Evolutionary conservation across 768 basidiomycete genomes (phyloP), one percentile per base, ranked within the genome.

Genomic region (Chiua virens): DNA sequence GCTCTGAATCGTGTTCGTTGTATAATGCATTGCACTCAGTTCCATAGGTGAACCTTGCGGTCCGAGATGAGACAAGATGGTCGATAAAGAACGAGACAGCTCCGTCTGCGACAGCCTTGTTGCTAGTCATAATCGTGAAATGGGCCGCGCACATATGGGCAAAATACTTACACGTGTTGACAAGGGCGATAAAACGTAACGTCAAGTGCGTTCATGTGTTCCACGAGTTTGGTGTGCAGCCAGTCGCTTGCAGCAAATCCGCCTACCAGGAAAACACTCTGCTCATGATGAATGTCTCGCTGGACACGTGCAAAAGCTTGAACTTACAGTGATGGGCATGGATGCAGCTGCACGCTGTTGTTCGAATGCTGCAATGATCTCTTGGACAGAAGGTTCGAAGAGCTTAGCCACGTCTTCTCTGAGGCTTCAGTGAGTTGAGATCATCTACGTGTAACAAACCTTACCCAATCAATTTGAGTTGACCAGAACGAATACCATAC

Each of bases 211-310:
- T 25, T 25, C 25, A 25, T 25, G 25, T 25, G 25, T 25, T 25
- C 25, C 25, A 25, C 25, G 17, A 83, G 72, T 27, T 68, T 65
- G 11, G 53, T 52, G 46, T 73, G 79, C 15, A 81, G 57, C 64
- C 70, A 79, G 22, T 75, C 73, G 45, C 71, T 79, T 9, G 76
- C 74, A 0, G 75, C 73, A 53, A 79, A 81, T 0, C 79, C 78
- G 3, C 79, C 79, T 1, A 81, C 79, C 3, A 83, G 70, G 41
- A 79, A 72, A 18, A 74, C 69, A 13, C 68, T 48, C 70, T 70
- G 25, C 8, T 4, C 25, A 25, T 25, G 25, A 30, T 18, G n/a
- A 34, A 18, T 8, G 3, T 9, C 20, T 20, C 25, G 25, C 25
- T 25, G 4, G 25, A 25, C 5, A 23, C 2, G 21, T 9, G 21